Evolutionary conservation across 768 basidiomycete species (phyloP), one percentile per base, ranked within the genome.

Genomic region (Porpolomopsis calyptriformis): DNA sequence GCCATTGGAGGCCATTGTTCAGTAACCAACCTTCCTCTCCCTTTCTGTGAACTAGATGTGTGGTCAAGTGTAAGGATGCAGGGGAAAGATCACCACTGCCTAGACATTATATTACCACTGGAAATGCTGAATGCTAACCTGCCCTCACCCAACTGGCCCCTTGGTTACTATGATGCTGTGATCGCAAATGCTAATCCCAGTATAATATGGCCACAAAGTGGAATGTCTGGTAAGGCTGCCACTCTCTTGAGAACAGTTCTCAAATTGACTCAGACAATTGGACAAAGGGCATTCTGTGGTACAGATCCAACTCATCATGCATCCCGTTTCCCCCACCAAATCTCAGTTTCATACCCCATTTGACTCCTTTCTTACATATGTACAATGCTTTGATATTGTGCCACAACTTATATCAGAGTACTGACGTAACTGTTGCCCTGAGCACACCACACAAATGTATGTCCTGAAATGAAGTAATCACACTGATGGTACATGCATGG

Each of bases 21-120:
- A 5, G 4, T 24, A 6, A 22, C 34, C 24, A 22, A 12, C 18
- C 4, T 42, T 43, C 2, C 35, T 7, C 51, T 58, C 8, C 54
- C 61, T 8, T 53, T 58, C 43, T 24, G 44, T 4, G 40, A 55
- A 36, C 42, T 64, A 14, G 47, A 60, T 34, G 49, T 63, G 7
- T 65, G 63, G 64, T 53, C 49, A 14, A 49, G 46, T 11, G 29
- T 59, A 14, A 43, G 50, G 1, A 40, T 62, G 22, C 64, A 66
- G 40, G 39, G 49, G 6, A 58, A 29, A 31, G 46, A 54, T 1
- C 61, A 55, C 34, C 55, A 60, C 26, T 27, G 51, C 19, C 50
- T 55, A 2, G 37, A 59, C 29, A 38, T 45, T 3, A 46, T 55
- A 6, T 27, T 57, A 9, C 52, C 57, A 14, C 42, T 52, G 12